Percentiles rank a stretch among this genome's conserved stretches.
phyloP scores from a whole-genome alignment of 129 eudicot genomes.

The Mikania micrantha region DNA sequence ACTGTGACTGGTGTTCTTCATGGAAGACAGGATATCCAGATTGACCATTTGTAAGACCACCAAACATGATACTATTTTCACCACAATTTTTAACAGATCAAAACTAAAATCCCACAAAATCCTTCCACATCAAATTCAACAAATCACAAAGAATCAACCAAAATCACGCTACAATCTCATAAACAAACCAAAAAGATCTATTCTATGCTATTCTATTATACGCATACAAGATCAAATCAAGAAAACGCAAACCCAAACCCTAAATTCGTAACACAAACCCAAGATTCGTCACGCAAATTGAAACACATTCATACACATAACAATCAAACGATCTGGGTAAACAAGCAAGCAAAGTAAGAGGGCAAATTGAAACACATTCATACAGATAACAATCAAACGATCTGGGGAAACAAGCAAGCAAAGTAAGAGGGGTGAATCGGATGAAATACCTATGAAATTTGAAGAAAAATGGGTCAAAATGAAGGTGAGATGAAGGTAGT shows the following conservation, averaged over 20 bases:
- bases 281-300: too few species aligned
- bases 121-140: slow-evolving; percentile 9
- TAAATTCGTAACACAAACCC: neutral
- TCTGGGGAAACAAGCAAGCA: neutral
- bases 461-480: neutral
- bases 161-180: neutral
- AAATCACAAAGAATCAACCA: neutral
- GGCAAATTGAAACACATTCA: too few species aligned
- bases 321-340: neutral
- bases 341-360: neutral
- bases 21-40: neutral
- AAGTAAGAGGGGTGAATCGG: neutral
- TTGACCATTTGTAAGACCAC: slow-evolving; percentile 22
- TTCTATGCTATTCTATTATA: too few species aligned
- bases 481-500: slow-evolving; percentile 19
- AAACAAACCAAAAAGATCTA: too few species aligned
- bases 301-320: neutral
- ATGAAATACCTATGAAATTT: neutral
- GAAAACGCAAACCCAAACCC: neutral
- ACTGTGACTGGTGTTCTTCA: slow-evolving; percentile 17
- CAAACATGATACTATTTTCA: slow-evolving; percentile 1
- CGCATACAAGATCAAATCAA: neutral
- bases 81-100: neutral
- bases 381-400: neutral
- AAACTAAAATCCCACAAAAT: neutral